Evolutionary conservation across 441 rosid genomes (phyloP).

Genomic region (Euphorbia celastroides): DNA sequence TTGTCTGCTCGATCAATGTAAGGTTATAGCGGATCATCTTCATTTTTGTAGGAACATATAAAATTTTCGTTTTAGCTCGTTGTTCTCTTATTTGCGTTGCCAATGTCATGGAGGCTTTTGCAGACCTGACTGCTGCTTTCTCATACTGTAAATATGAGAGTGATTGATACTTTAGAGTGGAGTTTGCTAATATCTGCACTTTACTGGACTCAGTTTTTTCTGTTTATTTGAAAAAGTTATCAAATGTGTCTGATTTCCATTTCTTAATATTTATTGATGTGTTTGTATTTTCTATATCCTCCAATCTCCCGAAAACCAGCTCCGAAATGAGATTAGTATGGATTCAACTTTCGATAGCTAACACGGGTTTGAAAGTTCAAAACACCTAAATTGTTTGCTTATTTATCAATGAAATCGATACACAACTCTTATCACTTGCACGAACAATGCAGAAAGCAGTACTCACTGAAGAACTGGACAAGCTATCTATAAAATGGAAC

Average conservation of each 20-base stretch:
- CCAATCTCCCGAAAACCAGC: neutral
- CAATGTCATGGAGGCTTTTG: conserved; percentile 29
- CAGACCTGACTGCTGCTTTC: conserved; percentile 43
- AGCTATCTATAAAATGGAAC: too few relatives aligned
- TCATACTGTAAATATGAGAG: conserved; percentile 85
- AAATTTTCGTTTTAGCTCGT: conserved; percentile 28
- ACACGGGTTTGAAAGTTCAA: too few relatives aligned
- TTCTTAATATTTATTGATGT: neutral
- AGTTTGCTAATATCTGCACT: conserved; percentile 43
- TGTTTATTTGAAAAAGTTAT: conserved; percentile 12
- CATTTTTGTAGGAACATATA: conserved; percentile 29
- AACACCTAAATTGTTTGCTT: too few relatives aligned
- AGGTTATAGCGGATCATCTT: conserved; percentile 28
- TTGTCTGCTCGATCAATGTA: conserved; percentile 13
- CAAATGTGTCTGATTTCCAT: conserved; percentile 3
- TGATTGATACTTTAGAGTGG: conserved; percentile 33
- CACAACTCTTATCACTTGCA: too few relatives aligned
- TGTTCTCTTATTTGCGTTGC: conserved; percentile 18
- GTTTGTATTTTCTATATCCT: neutral
- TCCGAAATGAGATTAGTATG: too few relatives aligned
- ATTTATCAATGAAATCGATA: too few relatives aligned
- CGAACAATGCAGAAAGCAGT: too few relatives aligned
- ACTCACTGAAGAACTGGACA: too few relatives aligned
- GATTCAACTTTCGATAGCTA: too few relatives aligned
- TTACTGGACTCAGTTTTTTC: conserved; percentile 24